Base-by-base conservation (phyloP, 228 moss, liverwort and hornwort species). In the Sphagnum magellanicum region DNA sequence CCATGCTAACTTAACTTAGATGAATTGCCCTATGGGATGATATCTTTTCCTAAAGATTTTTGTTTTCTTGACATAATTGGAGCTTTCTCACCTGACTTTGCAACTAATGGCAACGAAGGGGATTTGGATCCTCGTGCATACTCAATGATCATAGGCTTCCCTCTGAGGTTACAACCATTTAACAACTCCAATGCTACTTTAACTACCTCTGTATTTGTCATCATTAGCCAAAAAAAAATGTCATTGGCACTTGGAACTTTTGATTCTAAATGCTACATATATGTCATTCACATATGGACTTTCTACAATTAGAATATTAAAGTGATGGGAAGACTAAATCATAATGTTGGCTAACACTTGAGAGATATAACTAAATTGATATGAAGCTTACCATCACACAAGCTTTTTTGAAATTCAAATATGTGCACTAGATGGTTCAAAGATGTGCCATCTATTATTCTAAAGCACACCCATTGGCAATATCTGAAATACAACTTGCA, bases 161-260 rank as follows among this genome's bases (percentile, higher is more conserved):
- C 79, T 49, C 74, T 87, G 8, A 87, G 62, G 6, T 81, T 50
- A 50, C 76, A 87, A 52, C 87, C 87, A 73, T 75, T 81, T 68
- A 76, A 76, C 68, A 87, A 65, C 70, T 79, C 66, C 59, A 83
- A 67, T 66, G 83, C 83, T 51, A 58, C 74, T 52, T 52, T 61
- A 61, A 78, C 76, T 63, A 67, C 74, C 70, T 78, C 72, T 58
- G 57, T 70, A 81, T 83, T 81, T 87, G 79, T 67, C 72, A 59
- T 47, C 47, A 61, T 6, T 4, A 17, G 17, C 17, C 17, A 17
- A 0, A 17, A 17, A 17, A 17, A 17, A 0, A 0, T 17, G 17
- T 17, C 17, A 17, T 17, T 17, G 17, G 17, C 17, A 17, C 17
- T 17, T 17, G 17, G 17, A 17, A 17, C 17, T 0, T 17, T 17